A percentile compares a stretch with the other conserved stretches of the same genome.
Evolutionary conservation across 352 stramenopile genomes (phyloP).

Genomic region (Globisporangium barbulae): DNA sequence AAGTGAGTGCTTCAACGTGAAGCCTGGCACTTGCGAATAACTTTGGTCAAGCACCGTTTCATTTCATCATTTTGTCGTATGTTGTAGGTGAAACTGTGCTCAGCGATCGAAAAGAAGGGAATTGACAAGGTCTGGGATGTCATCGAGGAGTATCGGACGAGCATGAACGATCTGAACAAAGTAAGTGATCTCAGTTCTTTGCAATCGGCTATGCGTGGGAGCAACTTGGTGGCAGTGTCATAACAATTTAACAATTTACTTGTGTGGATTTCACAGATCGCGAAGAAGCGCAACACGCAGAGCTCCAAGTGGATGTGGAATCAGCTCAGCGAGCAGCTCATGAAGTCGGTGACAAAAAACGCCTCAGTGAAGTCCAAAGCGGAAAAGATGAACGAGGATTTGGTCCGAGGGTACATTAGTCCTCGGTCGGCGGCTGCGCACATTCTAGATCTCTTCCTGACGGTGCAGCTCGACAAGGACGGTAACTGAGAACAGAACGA

Average conservation of each 20-base stretch:
- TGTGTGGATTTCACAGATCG: conserved; percentile 31
- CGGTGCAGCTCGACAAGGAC: conserved; percentile 33
- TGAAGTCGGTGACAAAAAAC: conserved; percentile 54
- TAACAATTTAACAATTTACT: background rate
- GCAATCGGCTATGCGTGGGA: background rate
- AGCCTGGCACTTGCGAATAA: background rate
- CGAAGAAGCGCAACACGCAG: conserved; percentile 62
- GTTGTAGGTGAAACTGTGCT: conserved; percentile 66
- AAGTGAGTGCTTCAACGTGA: conserved; percentile 22
- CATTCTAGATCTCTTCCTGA: conserved; percentile 62
- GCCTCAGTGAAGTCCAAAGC: conserved; percentile 41
- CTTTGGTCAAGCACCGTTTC: background rate
- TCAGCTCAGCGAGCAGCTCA: conserved; percentile 72
- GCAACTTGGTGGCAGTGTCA: background rate
- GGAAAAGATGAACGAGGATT: conserved; percentile 54
- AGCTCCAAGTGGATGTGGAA: conserved; percentile 85
- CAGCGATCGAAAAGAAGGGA: conserved; percentile 58
- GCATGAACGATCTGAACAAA: conserved; percentile 58
- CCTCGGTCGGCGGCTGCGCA: conserved; percentile 54
- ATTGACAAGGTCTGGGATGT: conserved; percentile 73
- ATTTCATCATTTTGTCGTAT: background rate
- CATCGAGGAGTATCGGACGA: conserved; percentile 53
- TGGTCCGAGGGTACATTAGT: conserved; percentile 63
- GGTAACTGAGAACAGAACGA: conserved; percentile 13
- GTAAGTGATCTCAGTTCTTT: conserved; percentile 16